Conservation (phyloP, 2,329 filamentous ascomycete genomes). For the Cercospora nicotianae region DNA sequence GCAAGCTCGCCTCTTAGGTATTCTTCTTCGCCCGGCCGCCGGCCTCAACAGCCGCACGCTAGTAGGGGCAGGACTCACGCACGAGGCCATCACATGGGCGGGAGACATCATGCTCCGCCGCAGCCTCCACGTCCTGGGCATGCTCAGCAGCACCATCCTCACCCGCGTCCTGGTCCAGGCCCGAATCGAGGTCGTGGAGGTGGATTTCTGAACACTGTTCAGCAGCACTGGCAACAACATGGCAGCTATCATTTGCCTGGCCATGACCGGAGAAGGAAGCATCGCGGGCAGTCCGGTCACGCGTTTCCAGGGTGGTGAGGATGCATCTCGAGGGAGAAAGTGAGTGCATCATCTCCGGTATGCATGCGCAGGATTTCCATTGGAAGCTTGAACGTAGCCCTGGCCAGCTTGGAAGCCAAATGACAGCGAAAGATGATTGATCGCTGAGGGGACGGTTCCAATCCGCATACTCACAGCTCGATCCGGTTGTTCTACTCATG, state of each 20-base stretch:
- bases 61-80: background rate
- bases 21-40: background rate
- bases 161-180: background rate
- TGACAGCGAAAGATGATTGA: background rate
- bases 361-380: background rate
- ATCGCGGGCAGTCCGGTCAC: background rate
- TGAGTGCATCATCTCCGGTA: background rate
- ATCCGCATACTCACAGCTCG: no score
- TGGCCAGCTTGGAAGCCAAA: background rate
- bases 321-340: background rate
- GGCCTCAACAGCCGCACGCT: background rate
- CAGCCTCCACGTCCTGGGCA: background rate
- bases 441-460: background rate
- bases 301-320: constrained; percentile 4
- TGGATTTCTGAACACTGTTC: constrained; percentile 1
- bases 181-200: background rate
- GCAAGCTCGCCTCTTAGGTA: background rate
- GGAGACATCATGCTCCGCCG: background rate
- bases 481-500: background rate
- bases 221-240: constrained; percentile 10
- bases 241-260: background rate
- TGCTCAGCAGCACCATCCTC: background rate
- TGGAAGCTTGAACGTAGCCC: background rate
- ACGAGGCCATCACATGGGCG: background rate
- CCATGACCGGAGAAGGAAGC: constrained; percentile 1